Evolutionary conservation across 176 grass and related monocot genomes (phyloP).

Genomic region (Cenchrus fungigraminus): DNA sequence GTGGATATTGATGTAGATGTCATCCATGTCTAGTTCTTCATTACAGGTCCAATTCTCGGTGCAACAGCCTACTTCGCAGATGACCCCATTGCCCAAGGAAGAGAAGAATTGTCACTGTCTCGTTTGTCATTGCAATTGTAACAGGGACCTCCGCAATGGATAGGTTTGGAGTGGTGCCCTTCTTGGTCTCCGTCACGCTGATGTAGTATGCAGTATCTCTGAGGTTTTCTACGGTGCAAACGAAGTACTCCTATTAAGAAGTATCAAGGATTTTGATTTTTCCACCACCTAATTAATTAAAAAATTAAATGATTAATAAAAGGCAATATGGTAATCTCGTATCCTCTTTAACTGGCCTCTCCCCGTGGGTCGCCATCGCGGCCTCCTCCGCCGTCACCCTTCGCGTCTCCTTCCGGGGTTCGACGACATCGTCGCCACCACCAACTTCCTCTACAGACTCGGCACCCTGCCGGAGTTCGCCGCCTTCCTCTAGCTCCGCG

Average conservation of each 20-base stretch:
- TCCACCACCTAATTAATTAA: too few relatives aligned
- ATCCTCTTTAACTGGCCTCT: too few relatives aligned
- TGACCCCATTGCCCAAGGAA: background rate
- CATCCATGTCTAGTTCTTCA: background rate
- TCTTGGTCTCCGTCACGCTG: background rate
- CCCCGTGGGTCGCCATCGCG: conserved; percentile 51
- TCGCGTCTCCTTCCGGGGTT: conserved; percentile 49
- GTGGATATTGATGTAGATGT: background rate
- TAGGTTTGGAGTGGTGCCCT: background rate
- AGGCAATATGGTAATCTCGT: too few relatives aligned
- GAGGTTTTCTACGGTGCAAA: too few relatives aligned
- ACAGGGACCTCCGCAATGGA: background rate
- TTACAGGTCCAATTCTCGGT: background rate
- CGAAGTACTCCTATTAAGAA: too few relatives aligned
- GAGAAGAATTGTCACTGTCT: background rate
- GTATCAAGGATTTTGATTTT: too few relatives aligned
- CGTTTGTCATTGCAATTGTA: background rate
- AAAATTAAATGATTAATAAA: too few relatives aligned
- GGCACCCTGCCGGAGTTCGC: conserved; percentile 62
- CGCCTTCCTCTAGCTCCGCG: conserved; percentile 50
- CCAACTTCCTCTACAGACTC: conserved; percentile 62
- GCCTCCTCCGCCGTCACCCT: conserved; percentile 40
- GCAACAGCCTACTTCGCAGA: background rate
- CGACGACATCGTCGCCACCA: conserved; percentile 54
- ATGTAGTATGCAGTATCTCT: background rate